Evolutionary conservation across 495 filamentous ascomycete species (phyloP).

Genomic region (Beverwykella pulmonaria): DNA sequence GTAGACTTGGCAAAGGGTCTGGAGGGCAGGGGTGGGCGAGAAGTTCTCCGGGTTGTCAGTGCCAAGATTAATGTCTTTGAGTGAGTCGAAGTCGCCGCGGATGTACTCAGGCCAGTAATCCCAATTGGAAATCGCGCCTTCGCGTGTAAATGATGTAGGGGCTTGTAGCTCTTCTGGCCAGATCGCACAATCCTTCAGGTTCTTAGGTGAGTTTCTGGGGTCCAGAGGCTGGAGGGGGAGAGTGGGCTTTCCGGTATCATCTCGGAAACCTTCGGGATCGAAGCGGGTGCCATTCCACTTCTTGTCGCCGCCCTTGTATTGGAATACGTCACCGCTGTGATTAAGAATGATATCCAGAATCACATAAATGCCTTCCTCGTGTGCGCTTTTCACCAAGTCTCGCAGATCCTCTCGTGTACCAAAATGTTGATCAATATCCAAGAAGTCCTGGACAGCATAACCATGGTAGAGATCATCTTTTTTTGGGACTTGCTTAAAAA

Average conservation of each 20-base stretch:
- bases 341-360: conserved; percentile 41
- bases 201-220: background rate
- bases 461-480: conserved; percentile 35
- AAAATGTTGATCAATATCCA: conserved; percentile 35
- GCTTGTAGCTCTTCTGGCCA: conserved; percentile 38
- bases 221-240: conserved; percentile 20
- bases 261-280: conserved; percentile 31
- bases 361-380: conserved; percentile 35
- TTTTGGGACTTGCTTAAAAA: conserved; percentile 40
- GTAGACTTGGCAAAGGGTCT: conserved; percentile 30
- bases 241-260: conserved; percentile 15
- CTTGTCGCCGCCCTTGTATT: conserved; percentile 25
- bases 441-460: conserved; percentile 39
- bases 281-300: conserved; percentile 26
- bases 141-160: conserved; percentile 15
- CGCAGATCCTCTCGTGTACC: conserved; percentile 36
- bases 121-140: conserved; percentile 37
- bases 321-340: conserved; percentile 38
- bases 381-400: conserved; percentile 30
- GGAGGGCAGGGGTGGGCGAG: conserved; percentile 22
- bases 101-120: conserved; percentile 33
- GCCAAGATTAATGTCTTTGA: conserved; percentile 38
- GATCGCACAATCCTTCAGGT: conserved; percentile 24
- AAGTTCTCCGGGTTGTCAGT: conserved; percentile 19
- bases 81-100: conserved; percentile 33